Evolutionary conservation across 306 rosid species (phyloP), one percentile per base, ranked within the genome.

Genomic region (Citrullus mucosospermus): DNA sequence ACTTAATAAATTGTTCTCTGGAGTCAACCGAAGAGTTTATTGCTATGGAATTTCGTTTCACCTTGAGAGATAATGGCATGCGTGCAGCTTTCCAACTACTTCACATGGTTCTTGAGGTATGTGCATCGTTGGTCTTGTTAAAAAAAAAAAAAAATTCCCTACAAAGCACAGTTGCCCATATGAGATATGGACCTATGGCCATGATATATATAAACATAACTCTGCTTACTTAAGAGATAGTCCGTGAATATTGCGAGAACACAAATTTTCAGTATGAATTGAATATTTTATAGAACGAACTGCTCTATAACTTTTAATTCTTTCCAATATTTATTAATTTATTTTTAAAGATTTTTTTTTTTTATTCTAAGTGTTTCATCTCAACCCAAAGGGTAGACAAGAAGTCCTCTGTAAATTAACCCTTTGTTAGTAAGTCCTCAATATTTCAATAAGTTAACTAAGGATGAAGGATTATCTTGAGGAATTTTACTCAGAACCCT

Each of bases 91-190:
- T 95, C 84, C 99, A 95, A 83, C 85, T 95, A 84, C 97, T 95
- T 84, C 99, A 95, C 83, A 95, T 95, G 99, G 99, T 95, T 32
- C 92, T 95, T 65, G 99, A 95, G 99, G 97, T 92, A 88, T 32
- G 63, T 54, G 63, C 59, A 54, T 74, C 63, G 63, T 50, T 53
- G 11, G 39, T 74, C 5, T 74, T 74, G 57, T 46, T 71, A n/a
- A 43, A 22, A 43, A 7, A 43, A 1, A 43, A 7, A 69, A 69
- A 69, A 1, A 2, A 7, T 41, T 41, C 74, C 32, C 32, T 9
- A 38, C 74, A 67, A n/a, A 66, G 50, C 30, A 38, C 8, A 39
- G 30, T 16, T 66, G 30, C 25, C 11, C 25, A 18, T 66, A 36
- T 65, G 25, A 34, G 44, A 63, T 38, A 18, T 65, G 71, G 44